Evolutionary conservation across 2,329 filamentous ascomycete genomes (phyloP).

Genomic region (Bipolaris gigantea): DNA sequence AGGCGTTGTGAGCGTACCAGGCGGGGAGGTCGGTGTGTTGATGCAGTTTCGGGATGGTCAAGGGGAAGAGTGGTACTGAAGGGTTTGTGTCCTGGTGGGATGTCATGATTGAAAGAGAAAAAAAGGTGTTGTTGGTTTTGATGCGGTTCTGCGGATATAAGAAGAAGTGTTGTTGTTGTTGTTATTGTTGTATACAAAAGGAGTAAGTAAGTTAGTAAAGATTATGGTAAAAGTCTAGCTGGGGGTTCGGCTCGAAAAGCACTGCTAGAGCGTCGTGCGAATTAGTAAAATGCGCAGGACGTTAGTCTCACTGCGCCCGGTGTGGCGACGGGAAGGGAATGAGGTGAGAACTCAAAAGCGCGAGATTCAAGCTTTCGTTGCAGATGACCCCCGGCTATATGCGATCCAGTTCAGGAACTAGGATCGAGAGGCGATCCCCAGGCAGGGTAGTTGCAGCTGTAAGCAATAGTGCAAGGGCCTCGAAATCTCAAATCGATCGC

Average conservation of each 20-base stretch:
- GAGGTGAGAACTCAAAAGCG: too few species aligned
- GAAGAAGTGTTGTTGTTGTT: neutral
- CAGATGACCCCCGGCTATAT: neutral
- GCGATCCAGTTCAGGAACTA: neutral
- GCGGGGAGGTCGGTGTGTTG: neutral
- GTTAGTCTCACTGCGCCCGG: too few species aligned
- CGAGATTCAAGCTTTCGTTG: neutral
- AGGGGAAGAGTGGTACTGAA: neutral
- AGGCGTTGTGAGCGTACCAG: conserved; percentile 7
- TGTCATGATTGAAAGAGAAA: neutral
- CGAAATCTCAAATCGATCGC: neutral
- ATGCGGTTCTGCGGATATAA: neutral
- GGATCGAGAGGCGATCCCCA: neutral
- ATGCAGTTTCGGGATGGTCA: neutral
- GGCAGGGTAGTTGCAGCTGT: neutral
- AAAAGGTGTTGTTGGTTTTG: neutral
- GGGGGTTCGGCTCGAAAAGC: too few species aligned
- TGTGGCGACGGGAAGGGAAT: too few species aligned
- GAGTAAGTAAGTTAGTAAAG: neutral
- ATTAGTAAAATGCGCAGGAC: too few species aligned
- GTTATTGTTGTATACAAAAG: neutral
- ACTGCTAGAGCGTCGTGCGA: too few species aligned
- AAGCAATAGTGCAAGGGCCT: neutral
- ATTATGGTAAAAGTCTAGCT: too few species aligned
- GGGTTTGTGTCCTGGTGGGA: neutral